Percentiles rank a stretch among this genome's conserved stretches.
Evolutionary conservation across 2,329 filamentous ascomycete genomes (phyloP).

Genomic region (Sordariomycetes sp.): DNA sequence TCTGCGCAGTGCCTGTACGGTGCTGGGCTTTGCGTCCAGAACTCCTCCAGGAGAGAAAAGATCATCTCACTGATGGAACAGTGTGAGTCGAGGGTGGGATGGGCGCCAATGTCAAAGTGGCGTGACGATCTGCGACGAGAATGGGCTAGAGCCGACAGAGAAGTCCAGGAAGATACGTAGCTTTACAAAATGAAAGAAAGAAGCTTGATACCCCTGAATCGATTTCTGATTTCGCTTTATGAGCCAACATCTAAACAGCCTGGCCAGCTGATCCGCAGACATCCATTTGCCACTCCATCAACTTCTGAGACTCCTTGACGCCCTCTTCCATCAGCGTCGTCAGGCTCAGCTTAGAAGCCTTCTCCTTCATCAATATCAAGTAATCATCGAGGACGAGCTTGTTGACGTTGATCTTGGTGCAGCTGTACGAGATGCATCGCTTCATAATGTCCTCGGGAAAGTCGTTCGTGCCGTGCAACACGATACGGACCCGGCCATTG

Average conservation of each 20-base stretch:
- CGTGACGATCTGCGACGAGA: constrained; percentile 19
- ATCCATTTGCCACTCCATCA: constrained; percentile 38
- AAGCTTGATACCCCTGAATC: not conserved
- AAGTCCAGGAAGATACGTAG: not conserved
- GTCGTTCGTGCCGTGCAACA: constrained; percentile 48
- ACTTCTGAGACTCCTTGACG: constrained; percentile 28
- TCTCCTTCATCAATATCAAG: constrained; percentile 25
- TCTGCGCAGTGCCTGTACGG: constrained; percentile 33
- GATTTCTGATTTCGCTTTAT: not conserved
- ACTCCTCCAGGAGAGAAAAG: constrained; percentile 20
- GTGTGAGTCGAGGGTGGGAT: constrained; percentile 25
- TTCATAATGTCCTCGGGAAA: constrained; percentile 40
- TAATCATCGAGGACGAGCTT: constrained; percentile 38
- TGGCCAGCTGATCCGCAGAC: constrained; percentile 34
- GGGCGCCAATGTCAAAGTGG: constrained; percentile 25
- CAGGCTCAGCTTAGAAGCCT: constrained; percentile 22
- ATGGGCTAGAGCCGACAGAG: constrained; percentile 15
- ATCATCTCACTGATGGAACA: constrained; percentile 25
- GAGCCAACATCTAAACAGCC: constrained; percentile 7
- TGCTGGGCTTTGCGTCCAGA: constrained; percentile 29
- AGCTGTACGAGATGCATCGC: constrained; percentile 39
- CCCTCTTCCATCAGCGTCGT: constrained; percentile 35
- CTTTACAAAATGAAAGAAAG: not conserved
- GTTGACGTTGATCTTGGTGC: constrained; percentile 51
- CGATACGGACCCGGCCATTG: constrained; percentile 30